phyloP scores from a whole-genome alignment of 192 early-diverging fungal species.

The Linnemannia exigua region DNA sequence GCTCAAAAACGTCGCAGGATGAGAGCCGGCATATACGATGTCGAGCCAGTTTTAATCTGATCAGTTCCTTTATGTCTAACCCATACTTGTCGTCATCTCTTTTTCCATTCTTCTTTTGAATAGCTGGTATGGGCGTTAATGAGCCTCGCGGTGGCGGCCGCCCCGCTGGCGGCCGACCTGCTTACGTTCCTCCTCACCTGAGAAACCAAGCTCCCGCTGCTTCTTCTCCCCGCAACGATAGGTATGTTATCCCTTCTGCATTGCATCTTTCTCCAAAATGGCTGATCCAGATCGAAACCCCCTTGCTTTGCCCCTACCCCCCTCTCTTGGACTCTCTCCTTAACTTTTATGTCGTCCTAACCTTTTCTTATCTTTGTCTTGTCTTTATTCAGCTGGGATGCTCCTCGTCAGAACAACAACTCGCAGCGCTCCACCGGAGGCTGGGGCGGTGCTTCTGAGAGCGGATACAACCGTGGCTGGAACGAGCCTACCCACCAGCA shows the following conservation, averaged over 20 bases:
- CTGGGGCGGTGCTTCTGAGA: slow-evolving; percentile 59
- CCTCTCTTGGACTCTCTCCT: neutral
- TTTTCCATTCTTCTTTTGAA: neutral
- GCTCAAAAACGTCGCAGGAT: neutral
- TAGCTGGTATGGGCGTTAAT: slow-evolving; percentile 82
- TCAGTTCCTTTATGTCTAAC: slow-evolving; percentile 1
- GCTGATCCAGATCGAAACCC: neutral
- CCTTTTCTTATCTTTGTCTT: neutral
- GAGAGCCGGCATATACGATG: neutral
- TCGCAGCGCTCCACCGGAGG: slow-evolving; percentile 21
- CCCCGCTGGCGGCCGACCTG: slow-evolving; percentile 52
- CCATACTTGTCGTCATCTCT: neutral
- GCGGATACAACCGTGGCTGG: slow-evolving; percentile 58
- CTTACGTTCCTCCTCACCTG: slow-evolving; percentile 63
- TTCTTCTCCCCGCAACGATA: slow-evolving; percentile 26
- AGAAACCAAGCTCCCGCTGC: slow-evolving; percentile 30
- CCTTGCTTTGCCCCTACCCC: neutral
- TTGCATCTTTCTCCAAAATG: neutral
- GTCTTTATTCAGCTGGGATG: slow-evolving; percentile 44
- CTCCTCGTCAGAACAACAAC: slow-evolving; percentile 23
- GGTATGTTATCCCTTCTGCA: slow-evolving; percentile 18
- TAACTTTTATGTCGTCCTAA: slow-evolving; percentile 5
- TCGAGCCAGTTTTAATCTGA: neutral
- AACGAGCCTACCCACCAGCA: slow-evolving; percentile 46
- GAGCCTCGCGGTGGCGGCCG: slow-evolving; percentile 61